phyloP scores from a whole-genome alignment of 768 basidiomycete genomes.

The Trametes gibbosa region DNA sequence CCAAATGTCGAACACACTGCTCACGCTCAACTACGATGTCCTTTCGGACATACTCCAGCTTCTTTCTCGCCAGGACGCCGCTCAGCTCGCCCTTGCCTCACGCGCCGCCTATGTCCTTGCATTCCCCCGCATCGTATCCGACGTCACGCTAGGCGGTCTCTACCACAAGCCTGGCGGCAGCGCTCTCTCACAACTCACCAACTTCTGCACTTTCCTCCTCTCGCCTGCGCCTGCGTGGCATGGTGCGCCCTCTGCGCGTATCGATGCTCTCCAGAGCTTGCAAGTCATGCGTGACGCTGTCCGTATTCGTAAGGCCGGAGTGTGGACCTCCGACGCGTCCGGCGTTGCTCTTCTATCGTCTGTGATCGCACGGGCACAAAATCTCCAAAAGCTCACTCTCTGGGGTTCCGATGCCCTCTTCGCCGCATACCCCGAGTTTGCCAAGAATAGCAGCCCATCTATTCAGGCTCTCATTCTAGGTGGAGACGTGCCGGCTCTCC shows the following conservation, averaged over 20 bases:
- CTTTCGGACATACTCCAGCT: constrained; percentile 15
- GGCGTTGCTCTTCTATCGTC: constrained; percentile 11
- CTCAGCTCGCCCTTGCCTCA: constrained; percentile 16
- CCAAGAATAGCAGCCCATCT: constrained; percentile 4
- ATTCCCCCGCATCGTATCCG: constrained; percentile 19
- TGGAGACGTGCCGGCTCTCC: constrained; percentile 17
- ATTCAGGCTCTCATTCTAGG: constrained; percentile 20
- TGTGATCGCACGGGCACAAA: constrained; percentile 11
- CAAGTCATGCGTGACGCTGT: constrained; percentile 21
- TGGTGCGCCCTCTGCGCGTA: constrained; percentile 12
- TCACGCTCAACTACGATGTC: constrained; percentile 21
- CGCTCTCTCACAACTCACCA: constrained; percentile 15
- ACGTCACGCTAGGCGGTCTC: constrained; percentile 16
- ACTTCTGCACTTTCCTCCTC: constrained; percentile 18
- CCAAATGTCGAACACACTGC: constrained; percentile 9
- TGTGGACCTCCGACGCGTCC: constrained; percentile 9
- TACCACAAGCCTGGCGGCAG: constrained; percentile 18
- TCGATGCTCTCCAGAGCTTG: constrained; percentile 9
- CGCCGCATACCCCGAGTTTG: constrained; percentile 15
- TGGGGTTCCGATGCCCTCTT: constrained; percentile 22
- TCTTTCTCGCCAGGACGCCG: constrained; percentile 14
- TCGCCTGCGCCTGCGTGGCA: constrained; percentile 12
- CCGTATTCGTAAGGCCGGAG: constrained; percentile 7
- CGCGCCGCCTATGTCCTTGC: constrained; percentile 19
- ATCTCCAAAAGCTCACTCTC: constrained; percentile 17